Evolutionary conservation across 2,329 filamentous ascomycete genomes (phyloP), one percentile per base, ranked within the genome.

Genomic region (Nemania serpens): DNA sequence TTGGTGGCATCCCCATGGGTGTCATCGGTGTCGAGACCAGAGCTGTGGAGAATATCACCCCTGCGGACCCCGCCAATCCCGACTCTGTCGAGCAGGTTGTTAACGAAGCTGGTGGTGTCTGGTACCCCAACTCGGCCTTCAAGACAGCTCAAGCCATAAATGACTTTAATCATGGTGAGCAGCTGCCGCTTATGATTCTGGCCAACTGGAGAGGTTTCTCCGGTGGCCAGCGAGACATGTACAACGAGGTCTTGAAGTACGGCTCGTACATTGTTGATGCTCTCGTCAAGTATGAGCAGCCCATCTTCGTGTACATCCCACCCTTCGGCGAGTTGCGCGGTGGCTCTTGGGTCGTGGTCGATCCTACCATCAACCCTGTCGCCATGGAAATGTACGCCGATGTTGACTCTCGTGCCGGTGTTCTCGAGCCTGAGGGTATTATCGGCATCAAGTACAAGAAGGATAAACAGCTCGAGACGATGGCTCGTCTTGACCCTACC

Each of bases 121-220:
- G 95, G 95, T 99, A 98, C 81, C 95, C 95, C 75, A 99, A 99
- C 86, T 98, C 94, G 11, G 95, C 95, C 22, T 99, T 94, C 88
- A 99, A 99, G 90, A 99, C 95, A 64, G 95, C 95, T 2, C 95
- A 99, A 79, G 95, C 95, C 58, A 96, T 99, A 81, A 93, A 90
- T 73, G 95, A 99, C 82, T 99, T 99, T 87, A 99, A 99, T 87
- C 88, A 96, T 68, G 95, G 95, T 76, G 95, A 99, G 81, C 95
- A 99, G 82, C 84, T 99, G 74, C 95, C 95, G 59, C 82, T 99
- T 68, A 98, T 99, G 93, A 99, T 99, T 75, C 88, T 99, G 66
- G 95, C 95, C 79, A 99, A 99, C 85, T 99, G 95, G 95, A 90
- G 95, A 88, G 95, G 95, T 83, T 99, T 99, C 91, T 99, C 95